Percentiles rank a stretch among this genome's conserved stretches.
Conservation (phyloP, 2,329 filamentous ascomycete species). For the Mariannaea sp. region DNA sequence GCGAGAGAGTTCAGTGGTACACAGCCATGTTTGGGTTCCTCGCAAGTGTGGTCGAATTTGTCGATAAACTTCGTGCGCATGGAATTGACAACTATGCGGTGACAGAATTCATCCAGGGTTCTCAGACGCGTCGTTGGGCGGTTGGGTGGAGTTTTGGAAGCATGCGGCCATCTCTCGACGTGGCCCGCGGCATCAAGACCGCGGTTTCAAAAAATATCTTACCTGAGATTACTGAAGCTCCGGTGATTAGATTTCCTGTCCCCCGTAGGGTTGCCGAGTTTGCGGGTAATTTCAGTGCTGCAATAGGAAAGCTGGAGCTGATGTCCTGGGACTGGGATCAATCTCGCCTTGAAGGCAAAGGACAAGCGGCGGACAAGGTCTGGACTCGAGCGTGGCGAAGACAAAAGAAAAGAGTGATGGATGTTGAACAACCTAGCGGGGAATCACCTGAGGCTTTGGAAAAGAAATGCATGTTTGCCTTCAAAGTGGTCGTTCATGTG, state of each 20-base stretch:
- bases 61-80: slow-evolving; percentile 62
- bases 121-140: slow-evolving; percentile 82
- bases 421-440: slow-evolving; percentile 41
- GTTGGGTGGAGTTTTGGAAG: slow-evolving; percentile 83
- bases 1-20: slow-evolving; percentile 78
- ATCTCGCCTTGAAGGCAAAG: slow-evolving; percentile 58
- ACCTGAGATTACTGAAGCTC: slow-evolving; percentile 48
- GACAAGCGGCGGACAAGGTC: slow-evolving; percentile 71
- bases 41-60: slow-evolving; percentile 65
- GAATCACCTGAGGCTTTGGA: slow-evolving; percentile 22
- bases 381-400: slow-evolving; percentile 78
- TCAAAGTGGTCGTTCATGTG: slow-evolving; percentile 57
- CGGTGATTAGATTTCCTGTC: slow-evolving; percentile 52
- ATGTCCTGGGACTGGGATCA: slow-evolving; percentile 67
- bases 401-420: slow-evolving; percentile 58
- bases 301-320: slow-evolving; percentile 62
- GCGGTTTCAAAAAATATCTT: slow-evolving; percentile 49
- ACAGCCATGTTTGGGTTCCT: slow-evolving; percentile 88
- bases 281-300: slow-evolving; percentile 45
- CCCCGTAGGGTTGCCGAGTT: slow-evolving; percentile 47
- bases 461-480: slow-evolving; percentile 57
- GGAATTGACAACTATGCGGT: slow-evolving; percentile 80
- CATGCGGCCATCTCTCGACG: slow-evolving; percentile 61
- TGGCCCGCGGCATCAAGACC: slow-evolving; percentile 52
- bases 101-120: slow-evolving; percentile 77